Percentiles rank a stretch among this genome's conserved stretches.
phyloP scores from a whole-genome alignment of 1,139 yeast species.

The Pichia sp. region DNA sequence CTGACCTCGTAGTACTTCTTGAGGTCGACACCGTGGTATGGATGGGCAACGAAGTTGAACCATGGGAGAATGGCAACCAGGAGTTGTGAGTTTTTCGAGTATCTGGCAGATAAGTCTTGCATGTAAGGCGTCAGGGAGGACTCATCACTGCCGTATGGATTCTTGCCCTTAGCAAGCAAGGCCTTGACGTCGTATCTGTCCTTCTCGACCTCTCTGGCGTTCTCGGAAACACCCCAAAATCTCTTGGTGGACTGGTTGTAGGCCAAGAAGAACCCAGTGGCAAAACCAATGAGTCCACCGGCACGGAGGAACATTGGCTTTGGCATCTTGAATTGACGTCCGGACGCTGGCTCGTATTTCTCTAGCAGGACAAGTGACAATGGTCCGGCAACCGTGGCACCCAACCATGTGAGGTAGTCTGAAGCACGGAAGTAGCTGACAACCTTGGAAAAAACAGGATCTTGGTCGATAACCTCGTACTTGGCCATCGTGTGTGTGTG shows the following conservation, averaged over 20 bases:
- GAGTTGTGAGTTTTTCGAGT: conserved; percentile 70
- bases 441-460: conserved; percentile 73
- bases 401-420: conserved; percentile 65
- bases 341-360: conserved; percentile 57
- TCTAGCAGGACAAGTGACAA: conserved; percentile 58
- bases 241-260: conserved; percentile 64
- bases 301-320: conserved; percentile 58
- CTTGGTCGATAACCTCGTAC: conserved; percentile 58
- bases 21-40: conserved; percentile 77
- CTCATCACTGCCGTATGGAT: conserved; percentile 62
- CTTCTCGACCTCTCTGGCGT: conserved; percentile 62
- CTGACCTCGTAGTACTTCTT: conserved; percentile 66
- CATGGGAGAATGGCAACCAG: conserved; percentile 67
- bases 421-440: conserved; percentile 67
- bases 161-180: conserved; percentile 60
- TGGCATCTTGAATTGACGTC: conserved; percentile 55
- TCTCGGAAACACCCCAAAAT: conserved; percentile 78
- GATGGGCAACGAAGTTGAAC: conserved; percentile 80
- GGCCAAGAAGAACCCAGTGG: conserved; percentile 70
- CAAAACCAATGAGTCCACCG: conserved; percentile 56
- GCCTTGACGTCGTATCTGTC: conserved; percentile 74
- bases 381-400: conserved; percentile 63
- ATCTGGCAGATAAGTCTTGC: conserved; percentile 74
- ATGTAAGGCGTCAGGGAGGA: conserved; percentile 57
- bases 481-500: conserved; percentile 23